Evolutionary conservation across 73 alveolate species (phyloP), one percentile per base, ranked within the genome.

Genomic region (Uronychia setigera): DNA sequence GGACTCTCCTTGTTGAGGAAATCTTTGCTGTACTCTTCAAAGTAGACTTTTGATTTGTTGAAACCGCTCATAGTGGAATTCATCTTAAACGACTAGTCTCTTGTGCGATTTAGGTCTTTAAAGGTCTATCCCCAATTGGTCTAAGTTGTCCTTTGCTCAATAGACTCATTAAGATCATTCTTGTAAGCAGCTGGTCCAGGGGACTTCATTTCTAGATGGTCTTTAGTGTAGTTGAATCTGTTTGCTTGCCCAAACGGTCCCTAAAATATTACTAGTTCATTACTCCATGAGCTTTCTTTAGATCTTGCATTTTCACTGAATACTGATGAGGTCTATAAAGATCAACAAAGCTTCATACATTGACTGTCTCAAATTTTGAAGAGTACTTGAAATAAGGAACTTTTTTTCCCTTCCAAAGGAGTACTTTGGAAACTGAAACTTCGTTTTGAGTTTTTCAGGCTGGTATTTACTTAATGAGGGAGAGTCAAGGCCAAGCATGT

Each of bases 1-100:
- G 88, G 88, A 5, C 81, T 33, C 35, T 81, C 88, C 59, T 74
- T 58, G 27, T 60, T 58, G 33, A 29, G 33, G 76, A 81, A 81
- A 13, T 32, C 74, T 29, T 67, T 81, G 32, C 57, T 31, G 26
- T 29, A 29, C 57, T 81, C 88, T 1, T 60, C 67, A 33, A 35
- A 81, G 32, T 81, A 81, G 26, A 81, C 81, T n/a, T 81, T 81
- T 46, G 67, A 46, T 5, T 5, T 46, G 67, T 46, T 46, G 67
- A 46, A 46, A 19, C n/a, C 19, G 67, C 67, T 46, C 67, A 46
- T 46, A 46, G 67, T 46, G 67, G 67, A 46, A 19, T 46, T 46
- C 67, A 46, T 46, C 19, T 46, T 5, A 11, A 11, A 19, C n/a
- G 5, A 11, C 67, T 5, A 19, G 5, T 46, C n/a, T 5, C 67